Evolutionary conservation across 345 rosid genomes (phyloP).

Genomic region (Eucalyptus grandis): DNA sequence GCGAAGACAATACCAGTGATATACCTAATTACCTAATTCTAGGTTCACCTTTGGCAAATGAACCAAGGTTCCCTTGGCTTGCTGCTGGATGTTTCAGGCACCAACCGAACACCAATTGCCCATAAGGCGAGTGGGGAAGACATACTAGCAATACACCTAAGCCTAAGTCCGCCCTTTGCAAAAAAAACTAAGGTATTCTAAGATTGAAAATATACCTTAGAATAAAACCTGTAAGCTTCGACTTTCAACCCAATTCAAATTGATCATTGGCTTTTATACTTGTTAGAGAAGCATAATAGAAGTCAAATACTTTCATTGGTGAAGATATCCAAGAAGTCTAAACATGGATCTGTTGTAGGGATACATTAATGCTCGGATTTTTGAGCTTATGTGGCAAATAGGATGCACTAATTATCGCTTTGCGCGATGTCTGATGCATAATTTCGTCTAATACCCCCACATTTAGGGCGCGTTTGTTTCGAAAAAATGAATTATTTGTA

Average conservation of each 20-base stretch:
- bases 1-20: not conserved
- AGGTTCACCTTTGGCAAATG: not conserved
- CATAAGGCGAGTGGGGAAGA: not conserved
- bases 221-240: not conserved
- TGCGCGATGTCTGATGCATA: not conserved
- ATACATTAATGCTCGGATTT: not conserved
- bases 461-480: rapidly evolving
- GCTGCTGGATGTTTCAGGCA: not conserved
- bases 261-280: not conserved
- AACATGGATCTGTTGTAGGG: not conserved
- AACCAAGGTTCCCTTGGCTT: not conserved
- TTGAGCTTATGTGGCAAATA: not conserved
- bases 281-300: not conserved
- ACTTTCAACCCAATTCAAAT: not conserved
- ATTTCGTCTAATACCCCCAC: not conserved
- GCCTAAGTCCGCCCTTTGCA: not conserved
- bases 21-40: not conserved
- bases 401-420: not conserved
- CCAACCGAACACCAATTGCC: not conserved
- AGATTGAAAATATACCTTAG: not conserved
- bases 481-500: no score
- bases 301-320: not conserved
- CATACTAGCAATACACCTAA: not conserved
- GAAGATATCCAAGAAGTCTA: not conserved
- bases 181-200: not conserved